A percentile compares a stretch with the other conserved stretches of the same genome.
Evolutionary conservation across 345 rosid genomes (phyloP).

Genomic region (Pugionium dolabratum): DNA sequence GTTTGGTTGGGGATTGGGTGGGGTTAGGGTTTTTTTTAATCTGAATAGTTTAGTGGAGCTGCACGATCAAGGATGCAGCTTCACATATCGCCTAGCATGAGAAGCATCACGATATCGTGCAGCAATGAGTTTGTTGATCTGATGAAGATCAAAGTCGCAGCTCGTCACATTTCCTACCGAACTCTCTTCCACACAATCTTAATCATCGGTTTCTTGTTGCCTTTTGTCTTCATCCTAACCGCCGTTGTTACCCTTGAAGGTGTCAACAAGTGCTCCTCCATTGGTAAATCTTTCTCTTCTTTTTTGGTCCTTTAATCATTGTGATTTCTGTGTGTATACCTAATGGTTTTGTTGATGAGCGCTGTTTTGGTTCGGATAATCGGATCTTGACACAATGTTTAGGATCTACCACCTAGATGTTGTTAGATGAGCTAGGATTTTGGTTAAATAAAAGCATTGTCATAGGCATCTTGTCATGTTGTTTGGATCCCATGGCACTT

Average conservation of each 20-base stretch:
- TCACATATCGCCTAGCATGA: constrained; percentile 99
- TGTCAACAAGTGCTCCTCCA: constrained; percentile 99
- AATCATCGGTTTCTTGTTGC: constrained; percentile 93
- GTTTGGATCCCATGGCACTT: constrained; percentile 14
- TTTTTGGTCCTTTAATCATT: background rate
- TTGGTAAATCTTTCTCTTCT: constrained; percentile 50
- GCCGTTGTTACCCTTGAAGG: constrained; percentile 99
- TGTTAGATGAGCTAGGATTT: too few relatives aligned
- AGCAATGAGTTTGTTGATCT: constrained; percentile 98
- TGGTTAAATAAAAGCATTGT: constrained; percentile 3
- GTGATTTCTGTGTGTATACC: background rate
- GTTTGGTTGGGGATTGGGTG: constrained; percentile 49
- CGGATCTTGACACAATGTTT: too few relatives aligned
- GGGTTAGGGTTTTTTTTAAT: constrained; percentile 38
- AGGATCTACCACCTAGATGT: too few relatives aligned
- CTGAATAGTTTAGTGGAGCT: constrained; percentile 48
- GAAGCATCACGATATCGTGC: constrained; percentile 97
- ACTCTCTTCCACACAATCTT: constrained; percentile 95
- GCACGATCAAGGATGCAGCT: constrained; percentile 95
- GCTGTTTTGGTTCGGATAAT: too few relatives aligned
- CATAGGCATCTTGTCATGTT: constrained; percentile 9
- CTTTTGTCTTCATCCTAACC: constrained; percentile 97
- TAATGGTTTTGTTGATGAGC: background rate
- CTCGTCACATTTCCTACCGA: constrained; percentile 96
- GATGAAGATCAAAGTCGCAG: constrained; percentile 99